Base-by-base conservation (phyloP, 345 rosid genomes). In the Populus pruinosa region DNA sequence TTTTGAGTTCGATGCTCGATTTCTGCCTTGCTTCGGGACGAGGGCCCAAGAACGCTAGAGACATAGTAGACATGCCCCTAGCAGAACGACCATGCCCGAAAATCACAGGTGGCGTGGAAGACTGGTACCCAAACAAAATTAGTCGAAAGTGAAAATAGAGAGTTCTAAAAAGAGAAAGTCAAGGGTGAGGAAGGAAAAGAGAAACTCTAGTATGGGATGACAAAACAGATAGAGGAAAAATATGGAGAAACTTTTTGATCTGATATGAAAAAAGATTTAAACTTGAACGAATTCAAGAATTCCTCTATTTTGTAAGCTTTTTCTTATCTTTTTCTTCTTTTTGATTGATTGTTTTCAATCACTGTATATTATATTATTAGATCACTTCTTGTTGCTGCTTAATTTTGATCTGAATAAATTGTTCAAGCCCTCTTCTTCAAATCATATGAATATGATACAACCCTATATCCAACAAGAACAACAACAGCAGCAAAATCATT, bases 331-430 rank as follows among this genome's bases (percentile, higher is more conserved):
- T 39, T 27, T 38, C 16, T 0, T 50, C 33, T 2, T 31, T 4
- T 23, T 39, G 18, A 61, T 62, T 73, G 43, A 73, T 27, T 29
- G 70, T 21, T 56, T n/a, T 4, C 27, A 20, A 53, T 10, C 23
- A n/a, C 63, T 47, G 17, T 65, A 31, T 14, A 21, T 59, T 59
- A 6, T 14, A 31, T 33, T 21, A 65, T 38, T 14, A 56, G 29
- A 56, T 56, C 39, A 16, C 8, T 18, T 36, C 27, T 33, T 67
- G 20, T 2, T 69, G 47, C n/a, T 56, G 36, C 65, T 67, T n/a
- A 8, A 29, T 23, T 81, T 85, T 79, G 85, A 85, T 73, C 43
- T 83, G 63, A 81, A 71, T 74, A 84, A 82, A 69, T 79, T 85
- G 59, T 81, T 85, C 50, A 84, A 80, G 41, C 89, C 87, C 6